These are phyloP conservation scores for barrel medic (Medicago truncatula) DNA, from an alignment of 306 rosid genomes.

Conservation along the genomic window MtrunA17r5.0-ANR NC_053045.1:27432001-27432500, in stretches of 20 bases:
- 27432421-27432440: neutral
- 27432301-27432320: slow-evolving; percentile 23
- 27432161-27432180: neutral
- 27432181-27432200: slow-evolving; percentile 2
- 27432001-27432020: neutral
- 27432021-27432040: slow-evolving; percentile 4
- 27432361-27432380: neutral
- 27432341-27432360: neutral
- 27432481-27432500: neutral
- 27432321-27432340: neutral
- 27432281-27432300: neutral
- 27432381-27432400: neutral
- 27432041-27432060: slow-evolving; percentile 11
- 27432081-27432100: neutral
- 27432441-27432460: slow-evolving; percentile 7
- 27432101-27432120: slow-evolving; percentile 20
- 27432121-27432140: slow-evolving; percentile 18
- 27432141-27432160: slow-evolving; percentile 3
- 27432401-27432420: neutral
- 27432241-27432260: neutral
- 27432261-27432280: neutral
- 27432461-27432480: slow-evolving; percentile 25
- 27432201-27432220: neutral
- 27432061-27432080: slow-evolving; percentile 6
- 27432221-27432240: neutral